Conservation (phyloP, 129 eudicot genomes). For the Flaveria robusta region DNA sequence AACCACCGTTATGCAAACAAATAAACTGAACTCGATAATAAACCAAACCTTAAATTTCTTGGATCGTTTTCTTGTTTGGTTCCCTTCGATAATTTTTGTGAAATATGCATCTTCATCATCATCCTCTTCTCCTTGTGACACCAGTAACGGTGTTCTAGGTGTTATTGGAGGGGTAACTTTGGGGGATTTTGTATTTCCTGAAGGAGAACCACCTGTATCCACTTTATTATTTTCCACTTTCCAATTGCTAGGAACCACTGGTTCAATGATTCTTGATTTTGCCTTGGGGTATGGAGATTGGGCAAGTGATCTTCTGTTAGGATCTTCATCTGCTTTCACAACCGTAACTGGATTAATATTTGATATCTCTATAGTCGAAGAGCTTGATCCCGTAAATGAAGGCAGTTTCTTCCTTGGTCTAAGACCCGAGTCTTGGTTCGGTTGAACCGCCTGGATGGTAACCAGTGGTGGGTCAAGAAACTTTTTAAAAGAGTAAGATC, state of each 20-base stretch:
- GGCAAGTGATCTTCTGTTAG: slow-evolving; percentile 6
- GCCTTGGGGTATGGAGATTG: slow-evolving; percentile 43
- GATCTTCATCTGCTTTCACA: slow-evolving; percentile 21
- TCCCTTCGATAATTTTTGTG: slow-evolving; percentile 24
- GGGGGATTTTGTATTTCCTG: slow-evolving; percentile 22
- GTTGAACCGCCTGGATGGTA: not conserved
- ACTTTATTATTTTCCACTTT: slow-evolving; percentile 22
- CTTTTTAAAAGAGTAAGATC: slow-evolving; percentile 37
- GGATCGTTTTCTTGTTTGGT: slow-evolving; percentile 21
- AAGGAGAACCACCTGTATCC: slow-evolving; percentile 38
- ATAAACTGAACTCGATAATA: slow-evolving; percentile 45
- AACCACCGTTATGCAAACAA: slow-evolving; percentile 41
- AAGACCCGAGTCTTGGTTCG: slow-evolving; percentile 29
- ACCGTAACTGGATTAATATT: slow-evolving; percentile 27
- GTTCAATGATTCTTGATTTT: slow-evolving; percentile 57
- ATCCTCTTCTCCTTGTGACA: slow-evolving; percentile 32
- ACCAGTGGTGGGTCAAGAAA: slow-evolving; percentile 26
- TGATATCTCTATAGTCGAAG: slow-evolving; percentile 25
- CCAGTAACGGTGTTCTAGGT: slow-evolving; percentile 47
- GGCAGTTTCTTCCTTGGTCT: slow-evolving; percentile 27
- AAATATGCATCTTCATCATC: slow-evolving; percentile 44
- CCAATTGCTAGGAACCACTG: slow-evolving; percentile 35
- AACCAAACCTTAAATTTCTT: slow-evolving; percentile 45
- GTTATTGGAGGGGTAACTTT: slow-evolving; percentile 43
- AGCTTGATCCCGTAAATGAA: slow-evolving; percentile 7